Evolutionary conservation across 768 basidiomycete genomes (phyloP).

Genomic region (Naganishia vishniacii): DNA sequence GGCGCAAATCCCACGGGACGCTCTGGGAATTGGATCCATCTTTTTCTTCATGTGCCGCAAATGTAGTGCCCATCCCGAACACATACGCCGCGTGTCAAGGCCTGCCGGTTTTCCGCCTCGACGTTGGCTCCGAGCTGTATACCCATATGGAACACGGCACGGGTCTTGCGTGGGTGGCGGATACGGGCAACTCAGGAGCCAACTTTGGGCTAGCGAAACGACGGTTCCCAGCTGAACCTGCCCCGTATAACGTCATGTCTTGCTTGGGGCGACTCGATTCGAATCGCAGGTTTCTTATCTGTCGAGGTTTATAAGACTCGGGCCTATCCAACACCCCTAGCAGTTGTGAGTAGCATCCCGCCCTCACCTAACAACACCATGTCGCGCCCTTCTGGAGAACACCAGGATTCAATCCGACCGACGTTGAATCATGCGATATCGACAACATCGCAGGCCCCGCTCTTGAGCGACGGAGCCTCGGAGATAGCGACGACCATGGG

Average conservation of each 20-base stretch:
- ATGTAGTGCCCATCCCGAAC: neutral
- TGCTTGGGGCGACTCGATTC: too few species aligned
- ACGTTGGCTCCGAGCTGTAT: too few species aligned
- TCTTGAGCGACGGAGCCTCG: constrained; percentile 1
- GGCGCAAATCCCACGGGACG: neutral
- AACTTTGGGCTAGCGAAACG: too few species aligned
- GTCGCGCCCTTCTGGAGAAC: constrained; percentile 12
- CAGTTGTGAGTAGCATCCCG: too few species aligned
- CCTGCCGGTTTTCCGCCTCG: too few species aligned
- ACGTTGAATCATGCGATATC: neutral
- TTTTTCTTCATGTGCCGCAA: neutral
- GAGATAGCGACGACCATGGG: neutral
- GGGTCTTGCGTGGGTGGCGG: constrained; percentile 14
- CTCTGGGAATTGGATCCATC: too few species aligned
- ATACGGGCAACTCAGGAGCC: constrained; percentile 2
- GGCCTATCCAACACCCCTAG: neutral
- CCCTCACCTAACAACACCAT: neutral
- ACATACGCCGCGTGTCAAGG: too few species aligned
- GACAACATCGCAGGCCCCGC: neutral
- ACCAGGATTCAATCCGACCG: neutral
- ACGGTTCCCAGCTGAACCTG: neutral
- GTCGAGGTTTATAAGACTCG: neutral
- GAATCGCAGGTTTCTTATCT: too few species aligned
- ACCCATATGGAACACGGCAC: constrained; percentile 20
- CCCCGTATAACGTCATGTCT: too few species aligned